Evolutionary conservation across 306 rosid genomes (phyloP).

Genomic region (Medicago ruthenica): DNA sequence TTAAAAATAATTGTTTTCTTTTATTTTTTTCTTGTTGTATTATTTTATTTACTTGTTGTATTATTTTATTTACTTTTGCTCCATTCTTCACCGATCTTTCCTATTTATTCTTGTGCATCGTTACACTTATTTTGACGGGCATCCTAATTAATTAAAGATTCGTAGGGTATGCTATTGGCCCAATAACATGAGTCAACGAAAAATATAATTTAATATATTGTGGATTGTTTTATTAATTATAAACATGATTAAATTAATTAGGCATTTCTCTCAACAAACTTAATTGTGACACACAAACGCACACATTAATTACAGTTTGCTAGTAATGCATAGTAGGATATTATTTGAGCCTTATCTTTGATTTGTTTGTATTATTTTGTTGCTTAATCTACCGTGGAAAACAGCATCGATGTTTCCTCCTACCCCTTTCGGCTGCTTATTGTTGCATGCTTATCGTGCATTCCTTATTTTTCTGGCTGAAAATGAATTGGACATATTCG

Average conservation of each 20-base stretch:
- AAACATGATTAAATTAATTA: neutral
- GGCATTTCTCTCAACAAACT: neutral
- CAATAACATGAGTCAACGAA: neutral
- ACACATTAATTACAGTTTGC: neutral
- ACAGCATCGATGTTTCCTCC: neutral
- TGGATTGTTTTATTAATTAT: neutral
- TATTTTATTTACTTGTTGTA: no score
- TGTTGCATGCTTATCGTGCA: neutral
- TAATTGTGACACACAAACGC: slow-evolving; percentile 5
- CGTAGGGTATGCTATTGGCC: neutral
- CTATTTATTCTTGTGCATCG: neutral
- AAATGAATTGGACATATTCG: no score
- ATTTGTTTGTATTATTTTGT: neutral
- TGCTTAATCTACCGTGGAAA: neutral
- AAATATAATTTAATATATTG: neutral
- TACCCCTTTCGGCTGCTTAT: neutral
- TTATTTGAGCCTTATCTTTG: neutral
- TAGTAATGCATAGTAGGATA: neutral
- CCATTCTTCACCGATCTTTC: neutral
- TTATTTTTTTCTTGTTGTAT: no score
- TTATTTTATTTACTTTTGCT: neutral
- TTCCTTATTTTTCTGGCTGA: neutral
- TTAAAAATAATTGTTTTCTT: no score
- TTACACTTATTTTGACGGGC: neutral
- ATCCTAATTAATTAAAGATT: neutral